Evolutionary conservation across 305 asterid genomes (phyloP), one percentile per base, ranked within the genome.

Genomic region (Plantago coronopus): DNA sequence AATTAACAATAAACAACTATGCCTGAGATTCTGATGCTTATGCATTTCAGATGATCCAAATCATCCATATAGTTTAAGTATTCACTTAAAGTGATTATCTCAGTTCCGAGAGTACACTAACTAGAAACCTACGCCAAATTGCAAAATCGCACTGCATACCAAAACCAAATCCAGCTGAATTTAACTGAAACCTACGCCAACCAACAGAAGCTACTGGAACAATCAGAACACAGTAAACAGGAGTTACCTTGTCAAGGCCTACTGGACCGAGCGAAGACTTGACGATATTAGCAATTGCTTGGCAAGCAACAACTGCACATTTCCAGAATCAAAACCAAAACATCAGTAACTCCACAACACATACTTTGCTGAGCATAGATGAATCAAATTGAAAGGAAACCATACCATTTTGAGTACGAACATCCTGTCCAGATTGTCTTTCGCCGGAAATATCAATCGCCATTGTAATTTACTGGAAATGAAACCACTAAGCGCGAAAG

Each of bases 361-460:
- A n/a, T n/a, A n/a, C n/a, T n/a, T n/a, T n/a, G n/a, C n/a, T n/a
- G n/a, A n/a, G n/a, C 0, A 57, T 4, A 7, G 14, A 23, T 21
- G 49, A 61, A 38, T 37, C 16, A 48, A 38, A 59, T 10, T 13
- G 29, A 25, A 17, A 45, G 14, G 22, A 19, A 49, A 58, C 10
- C 21, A 65, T 75, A 93, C 96, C 96, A 45, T 93, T 89, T 65
- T 87, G 96, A 22, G 95, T 71, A 55, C 97, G 96, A 60, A 93
- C 99, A 56, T 89, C 99, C 72, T 93, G 99, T 20, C 96, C 97
- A 17, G 83, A 87, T 73, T 93, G 97, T 50, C 98, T 88, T 21
- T 88, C 97, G 40, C 98, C 98, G 69, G 85, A 77, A 69, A 91
- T 88, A 80, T 86, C 95, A 42, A 53, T 53, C 42, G 58, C 40